Evolutionary conservation across 257 asterid genomes (phyloP), one percentile per base, ranked within the genome.

Genomic region (Plantago ovata): DNA sequence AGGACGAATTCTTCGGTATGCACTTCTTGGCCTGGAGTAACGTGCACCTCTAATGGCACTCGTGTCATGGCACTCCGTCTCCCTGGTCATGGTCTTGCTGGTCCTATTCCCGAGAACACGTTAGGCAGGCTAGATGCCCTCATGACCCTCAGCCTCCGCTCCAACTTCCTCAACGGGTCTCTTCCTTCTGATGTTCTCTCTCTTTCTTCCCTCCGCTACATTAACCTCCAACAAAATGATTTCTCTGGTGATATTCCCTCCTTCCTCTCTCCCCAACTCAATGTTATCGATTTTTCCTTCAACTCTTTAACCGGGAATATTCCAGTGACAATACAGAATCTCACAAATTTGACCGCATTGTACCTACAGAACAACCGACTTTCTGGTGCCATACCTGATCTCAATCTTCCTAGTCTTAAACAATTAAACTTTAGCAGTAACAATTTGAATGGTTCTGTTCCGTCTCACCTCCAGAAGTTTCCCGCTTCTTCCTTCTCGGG

Each of bases 141-240:
- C 38, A 10, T 61, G 18, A 75, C 82, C 23, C 89, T 87, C 71
- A 82, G 89, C 79, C 92, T 87, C 14, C 75, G 88, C 16, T 73
- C 77, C 68, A 87, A 87, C 53, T 60, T 8, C 63, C 80, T 87
- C 53, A 69, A 49, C 10, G 94, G 87, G 9, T 61, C 40, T 43
- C 85, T 87, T 33, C 96, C 96, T 11, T 72, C 85, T 1, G 85
- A 82, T 60, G 33, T 87, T 10, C 84, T 79, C 64, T 82, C 94
- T 36, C 80, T 87, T 32, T 66, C 81, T 44, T 74, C 91, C 68
- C 81, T 87, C 16, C 84, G 74, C 53, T 76, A 82, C 52, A 22
- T 87, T n/a, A 74, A 78, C 71, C 76, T 87, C 67, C 96, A 87
- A 54, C 43, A 65, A 0, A 87, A 84, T 74, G 57, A 60, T 56